Evolutionary conservation across 1,139 yeast genomes (phyloP), one percentile per base, ranked within the genome.

Genomic region (Torulaspora globosa): DNA sequence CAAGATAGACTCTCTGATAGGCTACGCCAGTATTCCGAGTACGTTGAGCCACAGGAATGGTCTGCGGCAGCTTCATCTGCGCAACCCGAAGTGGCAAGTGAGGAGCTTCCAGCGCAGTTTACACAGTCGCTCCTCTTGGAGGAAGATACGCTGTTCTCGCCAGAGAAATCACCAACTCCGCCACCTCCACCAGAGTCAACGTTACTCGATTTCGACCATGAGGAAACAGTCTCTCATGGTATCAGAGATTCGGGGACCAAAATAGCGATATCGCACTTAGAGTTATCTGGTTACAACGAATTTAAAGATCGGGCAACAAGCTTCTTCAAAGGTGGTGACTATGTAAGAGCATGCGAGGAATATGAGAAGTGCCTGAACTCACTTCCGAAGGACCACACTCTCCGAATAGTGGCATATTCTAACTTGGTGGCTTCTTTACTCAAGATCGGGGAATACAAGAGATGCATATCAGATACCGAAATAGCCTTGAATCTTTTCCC

Each of bases 321-420:
- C 26, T 75, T 81, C 0, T 92, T 81, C 68, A 76, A 77, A 48
- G 75, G 79, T 12, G 98, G 99, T n/a, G 92, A 92, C 63, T 94
- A 84, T 63, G 65, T 80, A 6, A 66, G 71, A 6, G 92, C 98
- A 0, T 71, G 79, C 14, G 73, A 71, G 19, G 72, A 73, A 43
- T 94, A 86, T 60, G 70, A 77, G 15, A 70, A 74, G 36, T 82
- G 96, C 28, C 69, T 88, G 32, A 68, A 72, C 21, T 70, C 79
- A 2, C 70, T 89, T 6, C 95, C 97, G 0, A 55, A 62, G 1
- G 69, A 69, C 4, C 96, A 92, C 63, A 77, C 84, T 39, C 71
- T 82, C 26, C 73, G 84, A 29, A 76, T 90, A 1, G 73, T 90
- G 26, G 77, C 89, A 2, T 72, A 74, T 39, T 84, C 97, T 1